Evolutionary conservation across 2,329 filamentous ascomycete genomes (phyloP).

Genomic region (Lizonia empirigonia): DNA sequence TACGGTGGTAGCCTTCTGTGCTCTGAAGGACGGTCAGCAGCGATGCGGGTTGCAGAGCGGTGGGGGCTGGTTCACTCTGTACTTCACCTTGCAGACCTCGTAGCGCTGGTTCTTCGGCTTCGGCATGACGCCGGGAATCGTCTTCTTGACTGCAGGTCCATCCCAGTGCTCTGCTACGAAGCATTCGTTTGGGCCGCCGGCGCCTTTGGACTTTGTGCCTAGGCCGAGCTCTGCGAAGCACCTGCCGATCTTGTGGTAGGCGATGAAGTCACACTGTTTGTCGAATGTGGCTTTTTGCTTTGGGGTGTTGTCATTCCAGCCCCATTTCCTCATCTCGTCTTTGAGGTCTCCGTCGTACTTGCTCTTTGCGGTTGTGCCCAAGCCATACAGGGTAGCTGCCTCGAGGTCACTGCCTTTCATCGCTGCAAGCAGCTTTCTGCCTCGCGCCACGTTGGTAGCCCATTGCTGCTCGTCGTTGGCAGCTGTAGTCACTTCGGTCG

Average conservation of each 20-base stretch:
- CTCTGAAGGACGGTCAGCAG: too few species aligned
- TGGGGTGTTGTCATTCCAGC: neutral
- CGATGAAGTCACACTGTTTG: too few species aligned
- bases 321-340: neutral
- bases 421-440: neutral
- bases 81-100: neutral
- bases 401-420: neutral
- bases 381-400: neutral
- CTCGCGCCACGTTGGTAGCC: neutral
- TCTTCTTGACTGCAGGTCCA: constrained; percentile 6
- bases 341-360: neutral
- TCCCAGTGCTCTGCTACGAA: constrained; percentile 21
- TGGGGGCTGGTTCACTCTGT: too few species aligned
- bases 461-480: neutral
- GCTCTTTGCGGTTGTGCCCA: neutral
- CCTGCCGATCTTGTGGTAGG: neutral
- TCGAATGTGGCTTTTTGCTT: too few species aligned
- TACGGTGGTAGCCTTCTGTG: constrained; percentile 19
- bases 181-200: constrained; percentile 19
- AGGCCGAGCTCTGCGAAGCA: neutral
- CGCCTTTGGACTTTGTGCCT: constrained; percentile 1
- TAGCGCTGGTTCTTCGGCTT: neutral
- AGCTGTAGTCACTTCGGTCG: neutral
- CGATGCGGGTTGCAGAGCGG: too few species aligned
- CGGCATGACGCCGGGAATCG: neutral